These are phyloP conservation scores for Colletotrichum incanum DNA, from an alignment of 2,329 filamentous ascomycete genomes.

Conservation along the genomic window DNA sequence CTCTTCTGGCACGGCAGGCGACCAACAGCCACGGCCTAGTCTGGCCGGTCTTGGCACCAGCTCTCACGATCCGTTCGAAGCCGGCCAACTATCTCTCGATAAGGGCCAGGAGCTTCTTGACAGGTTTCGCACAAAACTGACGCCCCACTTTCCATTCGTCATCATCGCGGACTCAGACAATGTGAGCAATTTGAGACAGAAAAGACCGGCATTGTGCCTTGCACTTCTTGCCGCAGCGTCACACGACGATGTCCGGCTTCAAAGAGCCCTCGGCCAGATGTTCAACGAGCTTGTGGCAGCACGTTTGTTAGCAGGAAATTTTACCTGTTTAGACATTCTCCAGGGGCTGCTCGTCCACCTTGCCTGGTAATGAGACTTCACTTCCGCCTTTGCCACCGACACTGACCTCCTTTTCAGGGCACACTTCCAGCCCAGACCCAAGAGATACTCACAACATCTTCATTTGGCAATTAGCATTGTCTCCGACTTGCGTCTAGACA, in stretches of 20 bases:
- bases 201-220: conserved; percentile 48
- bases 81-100: conserved; percentile 46
- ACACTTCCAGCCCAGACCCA: conserved; percentile 50
- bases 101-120: conserved; percentile 48
- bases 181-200: conserved; percentile 44
- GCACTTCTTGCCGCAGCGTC: conserved; percentile 50
- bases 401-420: conserved; percentile 46
- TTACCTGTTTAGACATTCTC: conserved; percentile 50
- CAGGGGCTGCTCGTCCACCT: conserved; percentile 52
- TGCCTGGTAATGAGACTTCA: conserved; percentile 49
- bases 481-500: conserved; percentile 51
- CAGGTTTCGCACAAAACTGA: conserved; percentile 47
- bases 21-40: not conserved
- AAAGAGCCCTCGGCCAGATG: conserved; percentile 47
- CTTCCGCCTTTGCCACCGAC: not conserved
- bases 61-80: conserved; percentile 45
- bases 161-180: conserved; percentile 44
- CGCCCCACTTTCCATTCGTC: conserved; percentile 51
- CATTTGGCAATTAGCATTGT: conserved; percentile 52
- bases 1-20: not conserved
- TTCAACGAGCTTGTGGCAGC: conserved; percentile 50
- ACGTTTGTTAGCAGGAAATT: conserved; percentile 46
- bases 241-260: conserved; percentile 45
- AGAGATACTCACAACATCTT: conserved; percentile 51
- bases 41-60: not conserved